These are phyloP conservation scores for Ogataea trehaloabstinens DNA, from an alignment of 805 yeast genomes.

Conservation along the genomic window DNA sequence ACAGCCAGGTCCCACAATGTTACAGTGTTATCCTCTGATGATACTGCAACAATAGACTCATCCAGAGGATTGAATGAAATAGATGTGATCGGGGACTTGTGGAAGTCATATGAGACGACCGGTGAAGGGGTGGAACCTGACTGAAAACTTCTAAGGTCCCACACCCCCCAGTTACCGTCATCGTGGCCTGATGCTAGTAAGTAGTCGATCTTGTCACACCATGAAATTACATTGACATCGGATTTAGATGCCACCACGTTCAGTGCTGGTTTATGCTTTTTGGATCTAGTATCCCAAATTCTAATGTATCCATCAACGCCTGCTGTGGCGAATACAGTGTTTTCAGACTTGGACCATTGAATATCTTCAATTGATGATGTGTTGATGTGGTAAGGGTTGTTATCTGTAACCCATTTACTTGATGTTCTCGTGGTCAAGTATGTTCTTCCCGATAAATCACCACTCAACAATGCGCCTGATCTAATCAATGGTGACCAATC, in stretches of 20 bases:
- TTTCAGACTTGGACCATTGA: slow-evolving; percentile 93
- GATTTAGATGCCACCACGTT: slow-evolving; percentile 74
- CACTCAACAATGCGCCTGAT: slow-evolving; percentile 81
- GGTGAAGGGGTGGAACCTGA: slow-evolving; percentile 63
- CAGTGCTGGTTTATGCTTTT: slow-evolving; percentile 87
- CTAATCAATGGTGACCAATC: slow-evolving; percentile 91
- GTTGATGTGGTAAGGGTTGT: slow-evolving; percentile 68
- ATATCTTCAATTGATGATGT: slow-evolving; percentile 89
- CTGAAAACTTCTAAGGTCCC: slow-evolving; percentile 91
- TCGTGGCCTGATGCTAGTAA: slow-evolving; percentile 95
- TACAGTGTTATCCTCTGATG: slow-evolving; percentile 95
- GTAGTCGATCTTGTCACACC: slow-evolving; percentile 87
- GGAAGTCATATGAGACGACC: slow-evolving; percentile 94
- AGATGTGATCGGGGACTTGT: slow-evolving; percentile 88
- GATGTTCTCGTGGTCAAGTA: slow-evolving; percentile 75
- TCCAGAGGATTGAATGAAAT: slow-evolving; percentile 93
- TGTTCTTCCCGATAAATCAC: slow-evolving; percentile 85
- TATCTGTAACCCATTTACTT: slow-evolving; percentile 82
- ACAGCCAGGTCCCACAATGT: slow-evolving; percentile 98
- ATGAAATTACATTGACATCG: slow-evolving; percentile 92
- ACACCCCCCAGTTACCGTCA: slow-evolving; percentile 95
- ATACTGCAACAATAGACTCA: slow-evolving; percentile 93
- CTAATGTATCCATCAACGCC: slow-evolving; percentile 90
- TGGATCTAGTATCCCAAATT: slow-evolving; percentile 96
- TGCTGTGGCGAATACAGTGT: slow-evolving; percentile 91